phyloP scores from a whole-genome alignment of 768 basidiomycete genomes.

The Pleurotus sapidus region DNA sequence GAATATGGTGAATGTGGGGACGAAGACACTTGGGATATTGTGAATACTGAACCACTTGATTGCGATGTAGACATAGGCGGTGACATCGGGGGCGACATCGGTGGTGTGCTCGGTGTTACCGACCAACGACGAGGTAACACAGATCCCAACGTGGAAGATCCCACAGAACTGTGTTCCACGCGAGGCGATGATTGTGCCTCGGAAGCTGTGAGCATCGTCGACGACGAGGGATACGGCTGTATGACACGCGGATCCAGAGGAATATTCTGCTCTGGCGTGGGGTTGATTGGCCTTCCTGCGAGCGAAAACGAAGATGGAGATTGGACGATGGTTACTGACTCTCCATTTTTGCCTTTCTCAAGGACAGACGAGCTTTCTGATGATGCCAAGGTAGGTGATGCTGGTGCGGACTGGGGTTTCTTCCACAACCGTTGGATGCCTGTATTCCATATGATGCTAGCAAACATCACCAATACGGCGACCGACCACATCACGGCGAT shows the following conservation, averaged over 20 bases:
- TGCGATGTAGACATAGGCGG: not conserved
- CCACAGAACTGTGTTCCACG: not conserved
- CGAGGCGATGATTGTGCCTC: not conserved
- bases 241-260: constrained; percentile 37
- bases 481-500: constrained; percentile 70
- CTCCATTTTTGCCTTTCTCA: constrained; percentile 30
- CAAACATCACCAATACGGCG: constrained; percentile 63
- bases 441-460: constrained; percentile 60
- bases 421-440: constrained; percentile 29
- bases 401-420: constrained; percentile 6
- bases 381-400: constrained; percentile 14
- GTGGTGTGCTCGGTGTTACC: constrained; percentile 1
- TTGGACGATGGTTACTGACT: not conserved
- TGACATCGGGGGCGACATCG: not conserved
- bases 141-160: not conserved
- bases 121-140: constrained; percentile 2
- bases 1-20: not conserved
- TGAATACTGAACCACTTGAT: not conserved
- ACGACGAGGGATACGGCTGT: constrained; percentile 44
- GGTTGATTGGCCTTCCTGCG: constrained; percentile 41
- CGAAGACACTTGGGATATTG: not conserved
- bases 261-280: constrained; percentile 47
- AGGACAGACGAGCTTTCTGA: constrained; percentile 30
- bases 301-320: constrained; percentile 12
- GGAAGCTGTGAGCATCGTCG: constrained; percentile 25